Conservation (phyloP, 2,329 filamentous ascomycete genomes). For the Penicillium sp. region DNA sequence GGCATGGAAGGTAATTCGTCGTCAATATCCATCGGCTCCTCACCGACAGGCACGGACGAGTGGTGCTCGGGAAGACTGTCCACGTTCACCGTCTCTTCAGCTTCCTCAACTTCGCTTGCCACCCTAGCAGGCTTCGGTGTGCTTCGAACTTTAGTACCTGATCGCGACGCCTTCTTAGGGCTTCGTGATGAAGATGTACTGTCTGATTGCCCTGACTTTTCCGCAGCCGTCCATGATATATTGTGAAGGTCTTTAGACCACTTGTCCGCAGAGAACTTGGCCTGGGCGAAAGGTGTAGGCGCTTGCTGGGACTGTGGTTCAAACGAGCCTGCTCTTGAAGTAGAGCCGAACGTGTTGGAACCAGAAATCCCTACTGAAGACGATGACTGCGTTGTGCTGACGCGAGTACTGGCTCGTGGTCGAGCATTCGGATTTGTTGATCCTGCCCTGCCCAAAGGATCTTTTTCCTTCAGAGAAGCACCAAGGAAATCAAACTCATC, state of each 20-base stretch:
- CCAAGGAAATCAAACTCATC: slow-evolving; percentile 40
- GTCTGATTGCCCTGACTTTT: slow-evolving; percentile 28
- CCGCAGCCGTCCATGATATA: slow-evolving; percentile 35
- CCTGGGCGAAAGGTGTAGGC: slow-evolving; percentile 36
- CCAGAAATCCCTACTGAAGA: slow-evolving; percentile 22
- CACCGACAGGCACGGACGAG: slow-evolving; percentile 22
- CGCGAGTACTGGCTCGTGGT: slow-evolving; percentile 26
- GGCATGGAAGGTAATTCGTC: slow-evolving; percentile 33
- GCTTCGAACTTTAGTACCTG: slow-evolving; percentile 31
- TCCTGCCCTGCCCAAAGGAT: slow-evolving; percentile 19
- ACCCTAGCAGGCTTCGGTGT: slow-evolving; percentile 39
- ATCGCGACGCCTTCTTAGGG: slow-evolving; percentile 37
- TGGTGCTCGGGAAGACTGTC: slow-evolving; percentile 22
- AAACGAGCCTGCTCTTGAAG: slow-evolving; percentile 5
- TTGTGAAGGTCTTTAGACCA: slow-evolving; percentile 43
- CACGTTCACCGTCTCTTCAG: slow-evolving; percentile 32
- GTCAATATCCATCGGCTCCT: slow-evolving; percentile 52
- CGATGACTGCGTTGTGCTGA: slow-evolving; percentile 22
- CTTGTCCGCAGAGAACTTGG: slow-evolving; percentile 42
- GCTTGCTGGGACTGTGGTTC: slow-evolving; percentile 25
- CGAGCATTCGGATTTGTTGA: slow-evolving; percentile 23
- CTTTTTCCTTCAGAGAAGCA: slow-evolving; percentile 30
- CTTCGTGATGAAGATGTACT: slow-evolving; percentile 33
- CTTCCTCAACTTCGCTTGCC: slow-evolving; percentile 44
- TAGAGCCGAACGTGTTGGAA: slow-evolving; percentile 22